These are phyloP conservation scores for Tylopilus sp. DNA, from an alignment of 768 basidiomycete genomes.

Conservation along the genomic window DNA sequence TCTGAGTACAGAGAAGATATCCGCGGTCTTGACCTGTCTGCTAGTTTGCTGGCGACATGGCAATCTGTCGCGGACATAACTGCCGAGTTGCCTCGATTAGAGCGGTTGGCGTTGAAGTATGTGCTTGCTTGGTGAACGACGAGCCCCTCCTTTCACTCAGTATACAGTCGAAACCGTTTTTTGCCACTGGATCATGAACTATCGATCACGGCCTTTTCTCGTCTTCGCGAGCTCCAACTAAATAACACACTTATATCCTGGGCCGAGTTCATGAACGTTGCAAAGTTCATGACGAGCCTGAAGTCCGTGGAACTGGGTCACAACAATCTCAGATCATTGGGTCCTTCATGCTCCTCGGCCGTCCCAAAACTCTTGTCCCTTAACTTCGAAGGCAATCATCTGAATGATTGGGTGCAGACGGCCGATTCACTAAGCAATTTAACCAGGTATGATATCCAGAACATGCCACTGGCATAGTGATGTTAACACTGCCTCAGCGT, in stretches of 20 bases:
- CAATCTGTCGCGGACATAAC: constrained; percentile 60
- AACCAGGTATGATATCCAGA: constrained; percentile 36
- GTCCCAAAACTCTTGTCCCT: constrained; percentile 42
- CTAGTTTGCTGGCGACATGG: constrained; percentile 73
- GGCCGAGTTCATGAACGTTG: constrained; percentile 56
- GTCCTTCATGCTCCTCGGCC: constrained; percentile 7
- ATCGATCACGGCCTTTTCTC: constrained; percentile 43
- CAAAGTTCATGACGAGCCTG: constrained; percentile 51
- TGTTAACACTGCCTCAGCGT: constrained; percentile 38
- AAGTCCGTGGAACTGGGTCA: constrained; percentile 65
- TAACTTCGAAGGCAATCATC: constrained; percentile 70
- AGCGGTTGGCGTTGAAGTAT: constrained; percentile 76
- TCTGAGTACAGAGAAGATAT: constrained; percentile 48
- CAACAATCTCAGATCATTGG: constrained; percentile 49
- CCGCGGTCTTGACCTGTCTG: constrained; percentile 77
- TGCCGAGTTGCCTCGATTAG: constrained; percentile 55
- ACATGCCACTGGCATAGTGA: background rate
- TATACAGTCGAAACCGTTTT: constrained; percentile 66
- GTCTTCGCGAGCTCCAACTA: constrained; percentile 64
- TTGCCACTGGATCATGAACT: constrained; percentile 33
- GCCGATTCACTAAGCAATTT: constrained; percentile 43
- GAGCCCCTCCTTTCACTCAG: constrained; percentile 15
- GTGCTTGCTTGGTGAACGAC: constrained; percentile 28
- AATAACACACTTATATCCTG: constrained; percentile 73
- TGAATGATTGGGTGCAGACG: constrained; percentile 53